Base-by-base conservation (phyloP, 192 early-diverging fungal species). In the Chytriomyces sp. region DNA sequence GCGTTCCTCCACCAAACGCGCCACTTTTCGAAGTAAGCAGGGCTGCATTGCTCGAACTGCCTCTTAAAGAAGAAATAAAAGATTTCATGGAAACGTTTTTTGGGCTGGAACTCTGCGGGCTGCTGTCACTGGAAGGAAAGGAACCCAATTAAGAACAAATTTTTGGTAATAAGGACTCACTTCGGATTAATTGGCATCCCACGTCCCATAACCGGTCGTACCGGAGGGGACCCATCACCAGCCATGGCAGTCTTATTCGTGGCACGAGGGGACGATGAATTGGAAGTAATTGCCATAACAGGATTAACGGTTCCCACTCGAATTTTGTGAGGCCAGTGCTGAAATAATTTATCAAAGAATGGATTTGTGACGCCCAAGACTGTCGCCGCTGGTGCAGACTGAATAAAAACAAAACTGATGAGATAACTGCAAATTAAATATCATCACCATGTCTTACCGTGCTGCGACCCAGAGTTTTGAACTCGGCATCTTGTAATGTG, bases 281-380 rank as follows among this genome's bases (percentile, higher is more conserved):
- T n/a, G n/a, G 44, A 14, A 8, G n/a, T 58, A 34, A 40, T 36
- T 3, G 59, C 39, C 52, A 44, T 34, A n/a, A n/a, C n/a, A 31
- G 64, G 25, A 8, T 52, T 34, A 52, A 31, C 19, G n/a, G 36
- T 34, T 37, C 10, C 54, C 65, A 10, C 65, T 25, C 44, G 22
- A 34, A 65, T 66, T 57, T 81, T 62, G 77, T 96, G 85, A 52
- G 94, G 93, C 97, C 97, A 99, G 81, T 95, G 92, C 63, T 88
- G 88, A 57, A 99, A 79, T 3, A 93, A 89, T 75, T 94, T 93
- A 68, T 84, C 83, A 74, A 99, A 97, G 61, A 94, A 94, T 4
- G 94, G 93, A 75, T 99, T 99, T 4, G 97, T 98, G 4, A 95
- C 93, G 10, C 97, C 97, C 4, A 99, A 78, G n/a, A 99, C 81